Conservation (phyloP, 2,329 filamentous ascomycete species). For the Setomelanomma holmii region DNA sequence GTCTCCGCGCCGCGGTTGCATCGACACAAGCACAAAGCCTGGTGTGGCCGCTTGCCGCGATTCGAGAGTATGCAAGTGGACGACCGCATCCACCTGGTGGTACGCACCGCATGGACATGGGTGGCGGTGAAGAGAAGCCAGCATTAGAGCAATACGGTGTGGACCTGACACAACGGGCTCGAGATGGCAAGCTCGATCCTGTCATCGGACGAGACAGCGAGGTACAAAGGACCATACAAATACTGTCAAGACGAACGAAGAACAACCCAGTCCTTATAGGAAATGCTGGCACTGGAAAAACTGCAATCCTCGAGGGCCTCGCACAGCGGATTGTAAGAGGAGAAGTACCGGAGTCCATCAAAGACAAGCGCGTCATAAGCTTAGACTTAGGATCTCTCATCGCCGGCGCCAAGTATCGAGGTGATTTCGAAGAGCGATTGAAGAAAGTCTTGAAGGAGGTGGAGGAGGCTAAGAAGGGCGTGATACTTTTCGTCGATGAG, state of each 20-base stretch:
- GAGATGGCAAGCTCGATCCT: constrained; percentile 89
- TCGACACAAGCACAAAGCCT: constrained; percentile 6
- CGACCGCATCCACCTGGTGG: constrained; percentile 85
- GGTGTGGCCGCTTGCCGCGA: constrained; percentile 51
- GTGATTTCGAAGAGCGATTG: constrained; percentile 93
- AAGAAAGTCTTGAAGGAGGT: constrained; percentile 93
- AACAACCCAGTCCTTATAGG: constrained; percentile 97
- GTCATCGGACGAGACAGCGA: constrained; percentile 93
- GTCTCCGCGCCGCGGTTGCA: constrained; percentile 26
- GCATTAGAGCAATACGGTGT: constrained; percentile 91
- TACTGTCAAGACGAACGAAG: constrained; percentile 90
- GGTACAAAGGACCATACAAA: constrained; percentile 93
- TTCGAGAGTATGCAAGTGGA: constrained; percentile 65
- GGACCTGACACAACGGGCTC: constrained; percentile 85
- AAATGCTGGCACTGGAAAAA: constrained; percentile 90
- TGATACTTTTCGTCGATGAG: constrained; percentile 96
- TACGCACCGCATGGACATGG: constrained; percentile 91
- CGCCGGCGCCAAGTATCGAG: constrained; percentile 92
- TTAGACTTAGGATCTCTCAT: constrained; percentile 92
- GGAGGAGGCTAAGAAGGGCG: constrained; percentile 82
- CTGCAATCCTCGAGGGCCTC: constrained; percentile 88
- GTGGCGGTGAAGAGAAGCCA: constrained; percentile 77
- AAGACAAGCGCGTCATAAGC: constrained; percentile 87
- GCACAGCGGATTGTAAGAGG: constrained; percentile 89
- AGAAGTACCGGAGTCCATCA: constrained; percentile 94